A percentile compares a stretch with the other conserved stretches of the same genome.
Conservation (phyloP, 2,329 filamentous ascomycete species). For the Cylindrodendrum hubeiense region DNA sequence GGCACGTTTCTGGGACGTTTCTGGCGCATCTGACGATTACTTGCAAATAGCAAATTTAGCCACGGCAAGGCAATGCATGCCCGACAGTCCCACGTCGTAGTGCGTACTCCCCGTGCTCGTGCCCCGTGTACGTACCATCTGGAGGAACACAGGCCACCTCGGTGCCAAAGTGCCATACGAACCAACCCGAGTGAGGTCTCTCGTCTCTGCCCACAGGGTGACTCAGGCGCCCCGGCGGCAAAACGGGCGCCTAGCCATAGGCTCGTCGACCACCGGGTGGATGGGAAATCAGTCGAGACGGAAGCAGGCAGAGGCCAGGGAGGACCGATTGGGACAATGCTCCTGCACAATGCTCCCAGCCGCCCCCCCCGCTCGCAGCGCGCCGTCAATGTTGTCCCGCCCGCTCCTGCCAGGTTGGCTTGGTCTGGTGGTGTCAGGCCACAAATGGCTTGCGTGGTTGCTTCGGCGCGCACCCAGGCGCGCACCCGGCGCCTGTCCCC, state of each 20-base stretch:
- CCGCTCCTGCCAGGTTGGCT: not conserved
- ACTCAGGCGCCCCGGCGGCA: constrained; percentile 22
- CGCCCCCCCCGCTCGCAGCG: not conserved
- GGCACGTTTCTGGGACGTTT: constrained; percentile 11
- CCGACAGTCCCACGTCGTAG: not conserved
- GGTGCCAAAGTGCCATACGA: not conserved
- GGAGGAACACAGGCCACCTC: not conserved
- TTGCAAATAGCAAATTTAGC: constrained; percentile 14
- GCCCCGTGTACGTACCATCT: not conserved
- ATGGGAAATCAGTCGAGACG: constrained; percentile 6
- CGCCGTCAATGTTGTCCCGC: not conserved
- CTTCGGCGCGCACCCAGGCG: constrained; percentile 11
- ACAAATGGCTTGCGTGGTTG: constrained; percentile 11
- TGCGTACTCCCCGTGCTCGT: not conserved
- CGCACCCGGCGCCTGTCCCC: constrained; percentile 21
- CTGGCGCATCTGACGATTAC: constrained; percentile 20
- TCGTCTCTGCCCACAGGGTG: not conserved
- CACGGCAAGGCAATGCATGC: constrained; percentile 9
- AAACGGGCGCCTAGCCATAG: constrained; percentile 17
- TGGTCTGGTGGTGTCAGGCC: constrained; percentile 18
- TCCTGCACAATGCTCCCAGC: not conserved
- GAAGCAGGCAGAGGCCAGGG: constrained; percentile 12
- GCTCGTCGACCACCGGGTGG: not conserved
- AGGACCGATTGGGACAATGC: constrained; percentile 1
- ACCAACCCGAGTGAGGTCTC: not conserved